Conservation (phyloP, 257 asterid genomes). For the Solanum stenotomum region DNA sequence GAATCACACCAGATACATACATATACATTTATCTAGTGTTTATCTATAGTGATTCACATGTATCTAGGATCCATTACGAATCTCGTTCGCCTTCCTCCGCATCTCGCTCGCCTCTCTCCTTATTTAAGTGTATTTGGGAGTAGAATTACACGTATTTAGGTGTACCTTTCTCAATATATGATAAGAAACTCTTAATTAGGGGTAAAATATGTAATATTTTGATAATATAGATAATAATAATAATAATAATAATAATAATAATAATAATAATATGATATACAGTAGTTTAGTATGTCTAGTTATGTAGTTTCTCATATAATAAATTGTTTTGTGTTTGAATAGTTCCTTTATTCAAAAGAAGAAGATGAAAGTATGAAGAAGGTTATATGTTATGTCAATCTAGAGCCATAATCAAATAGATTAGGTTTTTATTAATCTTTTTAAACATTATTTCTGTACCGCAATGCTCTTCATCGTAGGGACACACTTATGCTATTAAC, state of each 20-base stretch:
- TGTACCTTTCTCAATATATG: too few relatives aligned
- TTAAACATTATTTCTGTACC: background rate
- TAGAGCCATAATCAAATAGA: background rate
- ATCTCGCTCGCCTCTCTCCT: background rate
- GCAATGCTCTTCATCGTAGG: background rate
- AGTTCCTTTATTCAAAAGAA: background rate
- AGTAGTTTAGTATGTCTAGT: too few relatives aligned
- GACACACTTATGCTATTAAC: background rate
- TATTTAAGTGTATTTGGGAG: background rate
- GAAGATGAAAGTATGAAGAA: background rate
- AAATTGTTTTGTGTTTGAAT: background rate
- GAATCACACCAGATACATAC: background rate
- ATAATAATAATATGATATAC: too few relatives aligned
- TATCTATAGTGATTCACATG: background rate
- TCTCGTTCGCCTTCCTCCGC: background rate
- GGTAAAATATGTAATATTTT: background rate
- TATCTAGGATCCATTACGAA: background rate
- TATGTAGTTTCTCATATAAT: too few relatives aligned
- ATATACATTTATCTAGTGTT: background rate
- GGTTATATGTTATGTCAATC: background rate
- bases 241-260: too few relatives aligned
- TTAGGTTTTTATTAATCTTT: background rate
- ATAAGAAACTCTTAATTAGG: background rate
- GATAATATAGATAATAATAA: background rate
- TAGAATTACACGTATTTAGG: background rate